Evolutionary conservation across 2,329 filamentous ascomycete genomes (phyloP).

Genomic region (Pseudocercospora macadamiae): DNA sequence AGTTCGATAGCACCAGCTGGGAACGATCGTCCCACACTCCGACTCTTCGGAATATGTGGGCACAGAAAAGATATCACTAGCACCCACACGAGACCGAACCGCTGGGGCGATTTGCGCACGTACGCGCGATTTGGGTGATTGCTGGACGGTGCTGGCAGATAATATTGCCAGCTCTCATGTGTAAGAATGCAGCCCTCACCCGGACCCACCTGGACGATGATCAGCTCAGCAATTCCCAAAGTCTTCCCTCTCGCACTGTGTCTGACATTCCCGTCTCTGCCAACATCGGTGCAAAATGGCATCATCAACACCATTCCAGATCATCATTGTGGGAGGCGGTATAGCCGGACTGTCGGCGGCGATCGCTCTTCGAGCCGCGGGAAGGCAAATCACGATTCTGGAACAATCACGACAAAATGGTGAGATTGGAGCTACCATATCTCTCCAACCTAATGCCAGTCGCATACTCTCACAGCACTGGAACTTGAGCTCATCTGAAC

Average conservation of each 20-base stretch:
- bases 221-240: not conserved
- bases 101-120: no score
- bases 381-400: conserved; percentile 40
- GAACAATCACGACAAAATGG: conserved; percentile 35
- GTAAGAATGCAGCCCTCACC: no score
- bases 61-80: no score
- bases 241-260: conserved; percentile 7
- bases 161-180: no score
- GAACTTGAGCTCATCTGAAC: conserved; percentile 33
- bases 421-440: conserved; percentile 48
- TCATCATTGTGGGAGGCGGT: conserved; percentile 40
- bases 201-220: no score
- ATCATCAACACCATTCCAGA: conserved; percentile 34
- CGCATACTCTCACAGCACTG: conserved; percentile 40
- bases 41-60: no score
- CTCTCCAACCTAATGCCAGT: conserved; percentile 48
- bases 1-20: no score
- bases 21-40: no score
- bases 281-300: conserved; percentile 23
- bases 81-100: no score
- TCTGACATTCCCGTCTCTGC: conserved; percentile 13
- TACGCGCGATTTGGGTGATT: no score
- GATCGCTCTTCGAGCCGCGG: conserved; percentile 41
- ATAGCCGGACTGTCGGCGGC: conserved; percentile 37
- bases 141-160: no score